Evolutionary conservation across 1,284 basidiomycete genomes (phyloP).

Genomic region (Pseudozyma tsukubaensis): DNA sequence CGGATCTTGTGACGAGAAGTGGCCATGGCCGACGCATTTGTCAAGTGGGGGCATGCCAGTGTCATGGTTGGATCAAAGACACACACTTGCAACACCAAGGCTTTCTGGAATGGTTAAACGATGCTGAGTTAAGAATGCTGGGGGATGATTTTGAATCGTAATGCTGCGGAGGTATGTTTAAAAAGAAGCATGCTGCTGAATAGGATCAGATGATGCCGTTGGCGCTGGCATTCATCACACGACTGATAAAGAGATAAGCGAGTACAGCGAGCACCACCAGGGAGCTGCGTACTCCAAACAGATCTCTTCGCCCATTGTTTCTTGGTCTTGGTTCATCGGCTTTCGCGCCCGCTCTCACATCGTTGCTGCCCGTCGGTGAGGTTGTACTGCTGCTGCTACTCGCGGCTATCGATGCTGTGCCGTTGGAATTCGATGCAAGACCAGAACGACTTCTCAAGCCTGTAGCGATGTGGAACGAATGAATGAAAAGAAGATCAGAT

Average conservation of each 20-base stretch:
- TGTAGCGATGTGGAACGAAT: not conserved
- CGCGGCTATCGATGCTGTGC: not conserved
- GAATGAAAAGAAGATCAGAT: not conserved
- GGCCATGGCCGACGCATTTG: too few relatives aligned
- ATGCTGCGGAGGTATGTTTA: slow-evolving; percentile 7
- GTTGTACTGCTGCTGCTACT: not conserved
- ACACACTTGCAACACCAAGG: too few relatives aligned
- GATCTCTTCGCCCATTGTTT: slow-evolving; percentile 29
- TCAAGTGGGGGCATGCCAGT: too few relatives aligned
- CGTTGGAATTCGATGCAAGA: not conserved
- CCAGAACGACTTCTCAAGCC: slow-evolving; percentile 23
- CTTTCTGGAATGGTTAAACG: too few relatives aligned
- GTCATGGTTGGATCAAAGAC: too few relatives aligned
- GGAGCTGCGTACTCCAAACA: slow-evolving; percentile 47
- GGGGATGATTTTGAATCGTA: not conserved
- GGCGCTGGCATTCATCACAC: slow-evolving; percentile 45
- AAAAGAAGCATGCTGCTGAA: not conserved
- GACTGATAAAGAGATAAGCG: slow-evolving; percentile 56
- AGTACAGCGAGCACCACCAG: slow-evolving; percentile 50
- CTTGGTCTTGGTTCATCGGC: slow-evolving; percentile 15
- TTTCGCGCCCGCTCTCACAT: slow-evolving; percentile 1
- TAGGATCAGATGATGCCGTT: slow-evolving; percentile 41
- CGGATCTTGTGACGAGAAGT: too few relatives aligned
- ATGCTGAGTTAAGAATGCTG: too few relatives aligned
- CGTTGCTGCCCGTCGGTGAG: not conserved